phyloP scores from a whole-genome alignment of 2,329 filamentous ascomycete species.

The Monilinia fructicola region DNA sequence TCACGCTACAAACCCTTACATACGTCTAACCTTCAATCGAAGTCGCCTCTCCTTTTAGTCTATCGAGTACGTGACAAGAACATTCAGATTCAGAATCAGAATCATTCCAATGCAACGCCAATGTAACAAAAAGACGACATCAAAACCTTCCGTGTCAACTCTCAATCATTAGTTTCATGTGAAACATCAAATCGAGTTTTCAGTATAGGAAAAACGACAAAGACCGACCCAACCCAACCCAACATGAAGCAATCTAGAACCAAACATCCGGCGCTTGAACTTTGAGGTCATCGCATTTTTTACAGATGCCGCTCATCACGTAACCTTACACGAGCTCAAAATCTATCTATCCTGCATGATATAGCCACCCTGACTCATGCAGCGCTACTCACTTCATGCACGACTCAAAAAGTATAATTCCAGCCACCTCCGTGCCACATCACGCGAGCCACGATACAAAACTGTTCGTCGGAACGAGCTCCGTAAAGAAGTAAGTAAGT shows the following conservation, averaged over 20 bases:
- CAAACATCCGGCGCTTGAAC: neutral
- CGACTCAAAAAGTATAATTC: neutral
- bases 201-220: neutral
- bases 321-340: neutral
- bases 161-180: too few relatives aligned
- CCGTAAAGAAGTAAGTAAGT: too few relatives aligned
- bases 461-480: neutral
- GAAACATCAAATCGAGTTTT: neutral
- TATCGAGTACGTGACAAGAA: too few relatives aligned
- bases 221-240: too few relatives aligned
- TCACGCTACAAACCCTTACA: neutral
- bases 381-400: neutral
- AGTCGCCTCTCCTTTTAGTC: too few relatives aligned
- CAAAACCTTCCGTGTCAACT: too few relatives aligned
- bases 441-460: neutral
- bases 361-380: neutral
- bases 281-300: too few relatives aligned
- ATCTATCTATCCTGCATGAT: neutral
- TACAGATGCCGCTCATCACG: neutral
- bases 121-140: too few relatives aligned
- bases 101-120: too few relatives aligned
- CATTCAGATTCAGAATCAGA: too few relatives aligned
- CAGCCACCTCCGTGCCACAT: slow-evolving; percentile 1
- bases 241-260: slow-evolving; percentile 7
- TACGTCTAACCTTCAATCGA: too few relatives aligned